Base-by-base conservation (phyloP, 495 filamentous ascomycete genomes). In the Durotheca rogersii region DNA sequence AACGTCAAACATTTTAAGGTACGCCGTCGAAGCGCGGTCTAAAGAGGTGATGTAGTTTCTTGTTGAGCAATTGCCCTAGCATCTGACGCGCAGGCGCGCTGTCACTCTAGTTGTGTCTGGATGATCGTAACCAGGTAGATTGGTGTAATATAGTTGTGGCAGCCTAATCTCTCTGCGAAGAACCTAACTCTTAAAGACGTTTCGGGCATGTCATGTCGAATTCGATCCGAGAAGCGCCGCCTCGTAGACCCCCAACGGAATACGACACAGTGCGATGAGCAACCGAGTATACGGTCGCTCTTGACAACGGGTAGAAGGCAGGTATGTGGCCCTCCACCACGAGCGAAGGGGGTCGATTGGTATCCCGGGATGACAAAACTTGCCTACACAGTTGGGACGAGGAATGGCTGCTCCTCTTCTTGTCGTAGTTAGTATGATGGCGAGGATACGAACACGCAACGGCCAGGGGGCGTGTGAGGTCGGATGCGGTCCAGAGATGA, bases 1-100 rank as follows among this genome's bases (percentile, higher is more conserved):
- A 34, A 77, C 72, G 44, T 79, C 76, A 43, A 77, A 80, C 77
- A 80, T 80, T 20, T 38, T 62, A 53, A 7, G n/a, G n/a, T n/a
- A n/a, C n/a, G n/a, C n/a, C n/a, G n/a, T n/a, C n/a, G n/a, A n/a
- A n/a, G n/a, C n/a, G n/a, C n/a, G n/a, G n/a, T n/a, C n/a, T n/a
- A n/a, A n/a, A n/a, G n/a, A n/a, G n/a, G n/a, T n/a, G n/a, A n/a
- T n/a, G n/a, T n/a, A n/a, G n/a, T n/a, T n/a, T n/a, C 7, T 41
- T 12, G 2, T 5, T 7, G 20, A 15, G 18, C 37, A 31, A 15
- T 15, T 50, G 19, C 41, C 35, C 2, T n/a, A 16, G 3, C 27
- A 35, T 31, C 2, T 14, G 18, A n/a, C n/a, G n/a, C n/a, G n/a
- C n/a, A n/a, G n/a, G n/a, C n/a, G n/a, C n/a, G n/a, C n/a, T 35